These are phyloP conservation scores for Isabelozyma gotoi DNA, from an alignment of 805 yeast species.

Conservation along the genomic window DNA sequence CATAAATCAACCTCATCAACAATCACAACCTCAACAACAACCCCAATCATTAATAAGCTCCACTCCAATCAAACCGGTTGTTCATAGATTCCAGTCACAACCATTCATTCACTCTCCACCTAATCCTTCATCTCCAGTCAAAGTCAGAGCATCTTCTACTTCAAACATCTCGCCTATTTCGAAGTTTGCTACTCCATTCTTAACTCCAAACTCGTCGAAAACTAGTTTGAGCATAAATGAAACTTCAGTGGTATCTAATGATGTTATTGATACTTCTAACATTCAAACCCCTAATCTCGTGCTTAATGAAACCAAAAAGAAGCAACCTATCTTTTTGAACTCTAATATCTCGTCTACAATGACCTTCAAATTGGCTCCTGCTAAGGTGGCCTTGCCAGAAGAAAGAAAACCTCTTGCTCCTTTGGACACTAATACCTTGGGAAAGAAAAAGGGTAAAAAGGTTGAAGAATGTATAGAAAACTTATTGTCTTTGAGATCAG, in stretches of 20 bases:
- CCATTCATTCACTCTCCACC: slow-evolving; percentile 17
- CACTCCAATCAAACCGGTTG: slow-evolving; percentile 22
- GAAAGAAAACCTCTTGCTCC: slow-evolving; percentile 29
- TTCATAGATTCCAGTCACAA: slow-evolving; percentile 15
- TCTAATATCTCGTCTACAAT: slow-evolving; percentile 27
- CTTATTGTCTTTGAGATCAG: slow-evolving; percentile 38
- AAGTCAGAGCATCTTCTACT: slow-evolving; percentile 18
- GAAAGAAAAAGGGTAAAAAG: slow-evolving; percentile 4
- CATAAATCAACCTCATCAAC: neutral
- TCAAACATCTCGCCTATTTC: slow-evolving; percentile 5
- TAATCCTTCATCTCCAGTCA: slow-evolving; percentile 15
- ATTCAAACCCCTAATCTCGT: slow-evolving; percentile 14
- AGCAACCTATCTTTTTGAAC: slow-evolving; percentile 32
- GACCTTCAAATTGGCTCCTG: slow-evolving; percentile 36
- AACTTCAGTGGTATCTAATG: slow-evolving; percentile 6
- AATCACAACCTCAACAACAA: slow-evolving; percentile 1
- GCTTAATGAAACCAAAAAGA: slow-evolving; percentile 27
- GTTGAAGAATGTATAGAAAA: slow-evolving; percentile 37
- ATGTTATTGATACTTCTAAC: slow-evolving; percentile 14
- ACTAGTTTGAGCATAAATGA: slow-evolving; percentile 4
- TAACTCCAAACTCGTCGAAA: slow-evolving; percentile 2
- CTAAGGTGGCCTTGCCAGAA: slow-evolving; percentile 14
- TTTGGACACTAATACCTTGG: slow-evolving; percentile 14
- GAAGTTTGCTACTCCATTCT: slow-evolving; percentile 5
- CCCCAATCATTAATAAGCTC: slow-evolving; percentile 14